Conservation (phyloP, 2,329 filamentous ascomycete genomes). For the Fusarium foetens region DNA sequence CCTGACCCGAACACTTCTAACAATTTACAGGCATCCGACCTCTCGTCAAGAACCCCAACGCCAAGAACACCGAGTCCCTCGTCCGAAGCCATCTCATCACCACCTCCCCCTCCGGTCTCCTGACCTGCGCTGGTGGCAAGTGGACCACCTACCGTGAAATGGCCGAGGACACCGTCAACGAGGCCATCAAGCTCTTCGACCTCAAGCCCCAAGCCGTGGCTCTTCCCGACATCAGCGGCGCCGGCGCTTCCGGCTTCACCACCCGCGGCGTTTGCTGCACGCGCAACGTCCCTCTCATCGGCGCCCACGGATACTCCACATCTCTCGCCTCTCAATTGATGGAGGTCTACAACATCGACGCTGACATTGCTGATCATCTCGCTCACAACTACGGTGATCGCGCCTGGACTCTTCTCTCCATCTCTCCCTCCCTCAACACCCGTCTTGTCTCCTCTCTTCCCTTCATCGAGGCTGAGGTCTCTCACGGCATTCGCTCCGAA, state of each 20-base stretch:
- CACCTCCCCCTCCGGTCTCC: constrained; percentile 76
- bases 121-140: constrained; percentile 86
- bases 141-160: constrained; percentile 92
- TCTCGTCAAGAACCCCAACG: constrained; percentile 82
- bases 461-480: constrained; percentile 78
- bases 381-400: constrained; percentile 61
- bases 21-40: constrained; percentile 69
- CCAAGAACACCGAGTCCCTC: constrained; percentile 83
- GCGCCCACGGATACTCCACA: constrained; percentile 75
- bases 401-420: constrained; percentile 75
- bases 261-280: constrained; percentile 80
- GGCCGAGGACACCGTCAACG: constrained; percentile 86
- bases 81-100: constrained; percentile 85
- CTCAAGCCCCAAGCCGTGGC: constrained; percentile 64
- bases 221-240: constrained; percentile 74
- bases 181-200: constrained; percentile 74
- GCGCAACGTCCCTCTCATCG: constrained; percentile 76
- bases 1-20: constrained; percentile 13
- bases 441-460: constrained; percentile 74
- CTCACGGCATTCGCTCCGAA: constrained; percentile 77
- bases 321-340: constrained; percentile 49
- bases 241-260: constrained; percentile 56
- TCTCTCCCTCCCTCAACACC: constrained; percentile 62
- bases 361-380: constrained; percentile 55
- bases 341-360: constrained; percentile 52